Conservation (phyloP, 768 basidiomycete species). For the Daedaleopsis sinensis region DNA sequence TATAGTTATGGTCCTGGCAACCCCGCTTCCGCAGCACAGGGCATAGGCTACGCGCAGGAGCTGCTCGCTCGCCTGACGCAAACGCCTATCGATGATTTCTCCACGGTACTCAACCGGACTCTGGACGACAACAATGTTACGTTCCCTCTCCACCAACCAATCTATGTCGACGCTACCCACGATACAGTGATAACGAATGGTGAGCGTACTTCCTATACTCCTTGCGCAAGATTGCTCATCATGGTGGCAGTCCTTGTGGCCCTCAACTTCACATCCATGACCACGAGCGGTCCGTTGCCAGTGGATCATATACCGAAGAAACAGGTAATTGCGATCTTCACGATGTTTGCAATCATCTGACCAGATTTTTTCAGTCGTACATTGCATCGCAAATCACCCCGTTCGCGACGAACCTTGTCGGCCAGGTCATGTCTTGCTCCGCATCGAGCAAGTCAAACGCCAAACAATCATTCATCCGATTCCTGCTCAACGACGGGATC, state of each 20-base stretch:
- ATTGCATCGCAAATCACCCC: conserved; percentile 46
- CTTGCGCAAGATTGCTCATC: neutral
- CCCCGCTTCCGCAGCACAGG: conserved; percentile 41
- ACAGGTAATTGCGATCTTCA: conserved; percentile 23
- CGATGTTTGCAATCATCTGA: neutral
- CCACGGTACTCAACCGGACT: conserved; percentile 50
- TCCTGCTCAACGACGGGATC: conserved; percentile 52
- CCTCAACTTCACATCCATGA: conserved; percentile 47
- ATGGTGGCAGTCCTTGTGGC: conserved; percentile 41
- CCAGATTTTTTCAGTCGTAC: conserved; percentile 33
- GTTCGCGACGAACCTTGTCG: conserved; percentile 51
- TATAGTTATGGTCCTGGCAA: conserved; percentile 47
- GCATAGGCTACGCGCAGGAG: conserved; percentile 46
- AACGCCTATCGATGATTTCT: conserved; percentile 39
- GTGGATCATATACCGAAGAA: conserved; percentile 38
- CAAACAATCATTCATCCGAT: conserved; percentile 36
- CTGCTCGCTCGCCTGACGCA: conserved; percentile 45
- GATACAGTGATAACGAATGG: conserved; percentile 47
- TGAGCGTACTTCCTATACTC: conserved; percentile 16
- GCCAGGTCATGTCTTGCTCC: conserved; percentile 47
- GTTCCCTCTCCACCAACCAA: conserved; percentile 39
- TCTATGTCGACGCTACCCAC: conserved; percentile 51
- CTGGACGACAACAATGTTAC: conserved; percentile 42
- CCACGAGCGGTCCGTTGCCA: conserved; percentile 44
- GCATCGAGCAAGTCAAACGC: conserved; percentile 30